These are phyloP conservation scores for Aspergillus pseudotamarii DNA, from an alignment of 2,329 filamentous ascomycete species.

Conservation along the genomic window DNA sequence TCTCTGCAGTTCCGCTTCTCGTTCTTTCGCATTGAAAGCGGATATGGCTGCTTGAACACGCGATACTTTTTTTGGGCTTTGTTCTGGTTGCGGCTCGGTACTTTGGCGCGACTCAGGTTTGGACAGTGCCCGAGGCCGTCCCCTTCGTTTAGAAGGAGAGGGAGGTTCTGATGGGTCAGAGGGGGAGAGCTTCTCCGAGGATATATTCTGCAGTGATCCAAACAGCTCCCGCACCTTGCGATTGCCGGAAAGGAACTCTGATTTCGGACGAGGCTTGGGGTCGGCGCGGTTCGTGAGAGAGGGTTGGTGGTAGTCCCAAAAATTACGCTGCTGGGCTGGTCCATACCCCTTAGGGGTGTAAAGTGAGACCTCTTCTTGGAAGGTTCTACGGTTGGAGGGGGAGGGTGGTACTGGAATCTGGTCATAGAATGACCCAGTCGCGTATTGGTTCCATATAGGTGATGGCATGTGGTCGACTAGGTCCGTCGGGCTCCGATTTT, in stretches of 20 bases:
- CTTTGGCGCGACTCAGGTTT: slow-evolving; percentile 38
- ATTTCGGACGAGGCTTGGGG: slow-evolving; percentile 54
- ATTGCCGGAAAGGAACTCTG: slow-evolving; percentile 48
- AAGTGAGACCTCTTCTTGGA: slow-evolving; percentile 59
- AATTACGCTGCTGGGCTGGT: slow-evolving; percentile 64
- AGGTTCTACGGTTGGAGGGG: slow-evolving; percentile 47
- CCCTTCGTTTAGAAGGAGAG: slow-evolving; percentile 21
- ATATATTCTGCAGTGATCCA: slow-evolving; percentile 28
- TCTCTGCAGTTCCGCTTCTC: slow-evolving; percentile 48
- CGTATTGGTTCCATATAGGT: slow-evolving; percentile 82
- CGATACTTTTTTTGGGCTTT: slow-evolving; percentile 51
- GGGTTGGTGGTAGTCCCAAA: slow-evolving; percentile 56
- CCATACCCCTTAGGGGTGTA: slow-evolving; percentile 64
- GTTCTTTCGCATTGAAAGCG: slow-evolving; percentile 60
- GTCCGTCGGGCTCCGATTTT: slow-evolving; percentile 71
- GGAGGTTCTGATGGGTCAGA: slow-evolving; percentile 16
- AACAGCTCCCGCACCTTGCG: slow-evolving; percentile 43
- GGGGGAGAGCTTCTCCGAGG: slow-evolving; percentile 26
- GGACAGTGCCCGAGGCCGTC: slow-evolving; percentile 30
- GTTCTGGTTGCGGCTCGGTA: slow-evolving; percentile 31
- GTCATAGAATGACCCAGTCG: slow-evolving; percentile 43
- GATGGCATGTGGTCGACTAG: slow-evolving; percentile 54
- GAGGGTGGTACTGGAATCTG: slow-evolving; percentile 43
- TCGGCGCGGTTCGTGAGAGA: slow-evolving; percentile 44
- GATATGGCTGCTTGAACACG: slow-evolving; percentile 68